Percentiles rank a stretch among this genome's conserved stretches.
Evolutionary conservation across 306 rosid species (phyloP).

Genomic region (Ormosia semicastrata): DNA sequence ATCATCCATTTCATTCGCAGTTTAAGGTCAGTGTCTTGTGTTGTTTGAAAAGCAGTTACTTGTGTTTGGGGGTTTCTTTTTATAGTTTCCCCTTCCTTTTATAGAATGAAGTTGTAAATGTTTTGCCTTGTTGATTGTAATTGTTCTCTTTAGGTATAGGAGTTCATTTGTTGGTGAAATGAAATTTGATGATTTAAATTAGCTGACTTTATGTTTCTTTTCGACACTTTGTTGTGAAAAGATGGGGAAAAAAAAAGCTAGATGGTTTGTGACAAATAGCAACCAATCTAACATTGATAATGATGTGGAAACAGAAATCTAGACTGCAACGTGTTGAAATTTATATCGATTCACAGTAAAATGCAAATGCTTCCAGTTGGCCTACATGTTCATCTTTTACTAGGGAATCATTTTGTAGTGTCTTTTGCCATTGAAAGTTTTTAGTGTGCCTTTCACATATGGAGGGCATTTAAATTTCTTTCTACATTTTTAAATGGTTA

Average conservation of each 20-base stretch:
- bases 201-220: slow-evolving; percentile 19
- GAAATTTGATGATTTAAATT: slow-evolving; percentile 31
- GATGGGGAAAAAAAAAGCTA: not conserved
- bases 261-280: slow-evolving; percentile 14
- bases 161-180: slow-evolving; percentile 22
- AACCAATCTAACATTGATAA: not conserved
- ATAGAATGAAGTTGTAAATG: slow-evolving; percentile 38
- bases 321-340: not conserved
- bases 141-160: slow-evolving; percentile 30
- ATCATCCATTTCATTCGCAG: slow-evolving; percentile 96
- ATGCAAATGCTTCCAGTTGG: slow-evolving; percentile 11
- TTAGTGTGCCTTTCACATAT: not conserved
- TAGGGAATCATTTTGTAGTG: not conserved
- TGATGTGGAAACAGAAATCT: not conserved
- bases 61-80: slow-evolving; percentile 40
- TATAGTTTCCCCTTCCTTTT: not conserved
- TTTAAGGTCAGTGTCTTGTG: slow-evolving; percentile 88
- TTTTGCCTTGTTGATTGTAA: slow-evolving; percentile 24
- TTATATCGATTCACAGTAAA: not conserved
- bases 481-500: not conserved
- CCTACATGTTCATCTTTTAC: not conserved
- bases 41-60: slow-evolving; percentile 33
- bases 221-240: not conserved
- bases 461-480: not conserved
- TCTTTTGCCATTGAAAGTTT: not conserved